Conservation (phyloP, 768 basidiomycete species). For the Termitomyces eurrhizus region DNA sequence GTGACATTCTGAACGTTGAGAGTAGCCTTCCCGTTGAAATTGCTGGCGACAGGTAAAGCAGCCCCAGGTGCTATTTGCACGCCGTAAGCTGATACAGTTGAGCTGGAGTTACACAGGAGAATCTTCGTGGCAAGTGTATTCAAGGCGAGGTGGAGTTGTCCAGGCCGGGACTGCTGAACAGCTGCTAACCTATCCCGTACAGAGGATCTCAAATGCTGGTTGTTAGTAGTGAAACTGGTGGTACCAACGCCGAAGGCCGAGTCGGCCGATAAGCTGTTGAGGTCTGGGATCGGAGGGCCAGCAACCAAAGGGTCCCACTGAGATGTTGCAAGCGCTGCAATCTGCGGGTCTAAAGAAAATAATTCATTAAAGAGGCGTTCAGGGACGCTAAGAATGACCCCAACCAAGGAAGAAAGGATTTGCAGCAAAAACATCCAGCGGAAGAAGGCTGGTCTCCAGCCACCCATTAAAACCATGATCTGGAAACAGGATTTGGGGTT, state of each 20-base stretch:
- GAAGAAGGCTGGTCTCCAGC: conserved; percentile 23
- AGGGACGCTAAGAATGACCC: not conserved
- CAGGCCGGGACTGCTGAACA: conserved; percentile 11
- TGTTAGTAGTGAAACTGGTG: conserved; percentile 21
- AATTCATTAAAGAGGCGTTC: not conserved
- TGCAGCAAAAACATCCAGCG: conserved; percentile 16
- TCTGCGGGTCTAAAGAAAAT: conserved; percentile 19
- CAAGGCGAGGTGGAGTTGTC: conserved; percentile 16
- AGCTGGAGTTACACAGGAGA: conserved; percentile 16
- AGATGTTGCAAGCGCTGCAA: conserved; percentile 17
- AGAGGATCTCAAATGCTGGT: conserved; percentile 22
- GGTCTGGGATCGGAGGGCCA: conserved; percentile 19
- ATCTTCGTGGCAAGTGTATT: conserved; percentile 26
- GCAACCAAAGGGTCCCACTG: conserved; percentile 6
- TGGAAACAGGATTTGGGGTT: not conserved
- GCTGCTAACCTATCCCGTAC: conserved; percentile 21
- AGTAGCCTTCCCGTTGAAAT: conserved; percentile 20
- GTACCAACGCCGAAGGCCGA: conserved; percentile 17
- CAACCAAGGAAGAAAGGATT: conserved; percentile 22
- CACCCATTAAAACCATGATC: conserved; percentile 29
- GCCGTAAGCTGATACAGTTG: conserved; percentile 20
- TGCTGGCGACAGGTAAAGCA: conserved; percentile 23
- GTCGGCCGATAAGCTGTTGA: conserved; percentile 21
- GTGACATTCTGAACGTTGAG: conserved; percentile 18
- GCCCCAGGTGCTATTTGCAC: conserved; percentile 21